These are phyloP conservation scores for Infundibulicybe gibba DNA, from an alignment of 768 basidiomycete species.

Conservation along the genomic window DNA sequence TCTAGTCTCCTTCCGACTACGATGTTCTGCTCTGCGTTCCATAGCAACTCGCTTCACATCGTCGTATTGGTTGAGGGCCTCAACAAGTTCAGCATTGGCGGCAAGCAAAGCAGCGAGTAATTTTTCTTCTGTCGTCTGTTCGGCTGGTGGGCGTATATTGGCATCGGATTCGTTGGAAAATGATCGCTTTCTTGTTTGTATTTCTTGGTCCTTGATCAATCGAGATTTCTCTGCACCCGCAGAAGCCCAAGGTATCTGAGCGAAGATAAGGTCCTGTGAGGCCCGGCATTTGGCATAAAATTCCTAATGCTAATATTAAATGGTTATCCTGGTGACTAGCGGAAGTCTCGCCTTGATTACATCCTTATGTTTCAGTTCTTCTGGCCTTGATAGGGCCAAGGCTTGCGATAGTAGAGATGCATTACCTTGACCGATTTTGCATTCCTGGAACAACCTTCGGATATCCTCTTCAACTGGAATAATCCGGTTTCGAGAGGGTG, in stretches of 20 bases:
- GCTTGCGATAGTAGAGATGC: slow-evolving; percentile 72
- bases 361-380: slow-evolving; percentile 59
- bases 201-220: slow-evolving; percentile 20
- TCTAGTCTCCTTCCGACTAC: slow-evolving; percentile 63
- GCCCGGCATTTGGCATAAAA: slow-evolving; percentile 75
- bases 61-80: slow-evolving; percentile 70
- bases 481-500: slow-evolving; percentile 34
- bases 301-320: slow-evolving; percentile 51
- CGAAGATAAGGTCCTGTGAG: slow-evolving; percentile 81
- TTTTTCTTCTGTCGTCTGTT: slow-evolving; percentile 68
- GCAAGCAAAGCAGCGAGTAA: slow-evolving; percentile 69
- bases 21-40: slow-evolving; percentile 62
- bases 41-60: slow-evolving; percentile 69
- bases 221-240: slow-evolving; percentile 77
- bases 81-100: slow-evolving; percentile 69
- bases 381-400: slow-evolving; percentile 64
- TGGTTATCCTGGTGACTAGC: neutral
- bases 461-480: slow-evolving; percentile 86
- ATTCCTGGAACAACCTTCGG: slow-evolving; percentile 78
- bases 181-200: slow-evolving; percentile 17
- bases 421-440: slow-evolving; percentile 80
- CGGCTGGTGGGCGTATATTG: slow-evolving; percentile 18
- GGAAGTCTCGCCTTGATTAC: slow-evolving; percentile 53
- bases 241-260: slow-evolving; percentile 90
- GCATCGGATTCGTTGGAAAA: slow-evolving; percentile 10